Evolutionary conservation across 208 protist genomes (phyloP), one percentile per base, ranked within the genome.

Genomic region (Trypanosoma rangeli): DNA sequence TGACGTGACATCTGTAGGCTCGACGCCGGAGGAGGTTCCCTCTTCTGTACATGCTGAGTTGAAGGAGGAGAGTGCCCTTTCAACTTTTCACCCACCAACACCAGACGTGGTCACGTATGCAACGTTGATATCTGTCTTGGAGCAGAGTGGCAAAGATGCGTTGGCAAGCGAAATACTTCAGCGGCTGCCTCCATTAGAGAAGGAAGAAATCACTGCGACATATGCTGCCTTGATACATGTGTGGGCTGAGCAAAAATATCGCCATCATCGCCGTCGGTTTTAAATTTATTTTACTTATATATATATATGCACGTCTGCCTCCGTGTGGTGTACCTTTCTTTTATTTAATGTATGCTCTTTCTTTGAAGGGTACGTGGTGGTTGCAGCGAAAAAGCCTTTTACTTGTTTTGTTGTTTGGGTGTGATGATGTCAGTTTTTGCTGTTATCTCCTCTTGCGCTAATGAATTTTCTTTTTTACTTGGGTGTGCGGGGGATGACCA

Each of bases 151-250:
- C 24, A 90, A 90, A 69, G 73, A 87, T 15, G 61, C 66, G 1
- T 44, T 92, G 16, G 86, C 87, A 20, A 68, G 76, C 15, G 76
- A 75, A 50, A 78, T 96, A 20, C 71, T 96, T 50, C 80, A 86
- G 16, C 70, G 77, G 3, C 66, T 96, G 24, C 91, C 91, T 16
- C 74, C 83, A 31, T 5, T 85, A 15, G 87, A 94, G 75, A 82
- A 82, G 73, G 84, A 94, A 63, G 86, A 92, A 72, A 94, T 96
- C 28, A 93, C 85, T 1, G 85, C 91, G 22, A 90, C 88, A 52
- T 94, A 94, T 76, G 88, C 86, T 15, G 88, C 91, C 4, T 73
- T 96, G 58, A 94, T 96, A 59, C 71, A 86, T 63, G 86, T 96
- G 53, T 96, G 91, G 91, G 86, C 91, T 24, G 86, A 86, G 56